phyloP scores from a whole-genome alignment of 208 protist species.

The Leishmania braziliensis region DNA sequence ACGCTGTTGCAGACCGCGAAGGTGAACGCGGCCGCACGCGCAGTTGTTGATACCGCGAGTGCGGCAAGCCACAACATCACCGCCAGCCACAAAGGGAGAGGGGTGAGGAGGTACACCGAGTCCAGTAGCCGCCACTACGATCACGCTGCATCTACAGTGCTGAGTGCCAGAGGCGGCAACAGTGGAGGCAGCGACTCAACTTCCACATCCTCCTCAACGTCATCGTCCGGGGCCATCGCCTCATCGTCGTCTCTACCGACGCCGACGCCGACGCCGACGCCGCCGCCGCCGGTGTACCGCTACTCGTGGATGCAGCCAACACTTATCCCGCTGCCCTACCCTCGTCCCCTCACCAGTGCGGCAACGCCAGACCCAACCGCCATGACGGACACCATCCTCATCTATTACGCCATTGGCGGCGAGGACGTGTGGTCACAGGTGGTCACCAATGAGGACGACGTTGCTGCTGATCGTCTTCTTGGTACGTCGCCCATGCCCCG shows the following conservation, averaged over 20 bases:
- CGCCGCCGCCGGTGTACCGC: slow-evolving; percentile 19
- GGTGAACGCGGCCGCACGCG: background rate
- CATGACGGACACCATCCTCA: slow-evolving; percentile 16
- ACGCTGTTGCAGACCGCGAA: background rate
- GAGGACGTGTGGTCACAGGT: slow-evolving; percentile 16
- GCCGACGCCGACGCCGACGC: background rate
- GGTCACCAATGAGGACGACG: background rate
- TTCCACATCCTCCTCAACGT: background rate
- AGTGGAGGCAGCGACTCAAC: background rate
- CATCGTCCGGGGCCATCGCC: slow-evolving; percentile 1
- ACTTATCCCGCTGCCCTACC: slow-evolving; percentile 18
- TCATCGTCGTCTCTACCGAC: background rate
- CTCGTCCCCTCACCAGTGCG: background rate
- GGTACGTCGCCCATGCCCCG: background rate
- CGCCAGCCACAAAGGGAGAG: background rate
- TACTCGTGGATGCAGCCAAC: slow-evolving; percentile 30
- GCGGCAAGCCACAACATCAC: background rate
- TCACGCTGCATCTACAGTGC: background rate
- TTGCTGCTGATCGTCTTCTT: background rate
- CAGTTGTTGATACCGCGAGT: background rate
- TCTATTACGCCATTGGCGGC: slow-evolving; percentile 31
- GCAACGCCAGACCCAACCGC: background rate
- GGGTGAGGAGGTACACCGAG: background rate
- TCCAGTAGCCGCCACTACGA: background rate
- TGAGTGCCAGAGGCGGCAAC: background rate